Percentiles rank a stretch among this genome's conserved stretches.
These are phyloP conservation scores for Anethum foeniculum DNA, from an alignment of 140 eudicot species.

Conservation along the genomic window DNA sequence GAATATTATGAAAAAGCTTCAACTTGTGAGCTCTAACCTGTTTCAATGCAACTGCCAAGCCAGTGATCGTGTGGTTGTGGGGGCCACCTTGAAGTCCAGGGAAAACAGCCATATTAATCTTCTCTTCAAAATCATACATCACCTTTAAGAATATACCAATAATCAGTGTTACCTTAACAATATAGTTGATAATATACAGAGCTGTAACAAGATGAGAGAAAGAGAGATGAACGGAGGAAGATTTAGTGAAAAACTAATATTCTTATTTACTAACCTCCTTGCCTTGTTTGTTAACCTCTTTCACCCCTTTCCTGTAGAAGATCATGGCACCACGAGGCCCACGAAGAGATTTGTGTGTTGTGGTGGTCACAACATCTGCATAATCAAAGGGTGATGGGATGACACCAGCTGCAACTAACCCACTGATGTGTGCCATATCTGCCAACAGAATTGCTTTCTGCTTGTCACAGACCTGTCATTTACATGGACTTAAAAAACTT, in stretches of 20 bases:
- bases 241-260: neutral
- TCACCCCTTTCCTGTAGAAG: conserved; percentile 87
- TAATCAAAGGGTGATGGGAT: conserved; percentile 93
- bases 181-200: neutral
- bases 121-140: conserved; percentile 88
- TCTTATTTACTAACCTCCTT: conserved; percentile 47
- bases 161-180: conserved; percentile 9
- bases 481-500: conserved; percentile 1
- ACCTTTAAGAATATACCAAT: conserved; percentile 40
- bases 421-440: conserved; percentile 99
- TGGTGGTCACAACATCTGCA: conserved; percentile 97
- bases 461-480: conserved; percentile 80
- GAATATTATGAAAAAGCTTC: neutral
- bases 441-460: conserved; percentile 91
- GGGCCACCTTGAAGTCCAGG: conserved; percentile 99
- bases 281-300: conserved; percentile 93
- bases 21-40: conserved; percentile 48
- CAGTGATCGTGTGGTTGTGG: conserved; percentile 97
- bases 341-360: conserved; percentile 98
- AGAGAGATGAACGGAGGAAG: neutral
- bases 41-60: conserved; percentile 88
- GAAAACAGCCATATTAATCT: conserved; percentile 93
- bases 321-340: conserved; percentile 99
- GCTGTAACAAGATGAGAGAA: neutral
- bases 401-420: conserved; percentile 97